Base-by-base conservation (phyloP, 2,329 filamentous ascomycete species). In the Sclerotinia glacialis region DNA sequence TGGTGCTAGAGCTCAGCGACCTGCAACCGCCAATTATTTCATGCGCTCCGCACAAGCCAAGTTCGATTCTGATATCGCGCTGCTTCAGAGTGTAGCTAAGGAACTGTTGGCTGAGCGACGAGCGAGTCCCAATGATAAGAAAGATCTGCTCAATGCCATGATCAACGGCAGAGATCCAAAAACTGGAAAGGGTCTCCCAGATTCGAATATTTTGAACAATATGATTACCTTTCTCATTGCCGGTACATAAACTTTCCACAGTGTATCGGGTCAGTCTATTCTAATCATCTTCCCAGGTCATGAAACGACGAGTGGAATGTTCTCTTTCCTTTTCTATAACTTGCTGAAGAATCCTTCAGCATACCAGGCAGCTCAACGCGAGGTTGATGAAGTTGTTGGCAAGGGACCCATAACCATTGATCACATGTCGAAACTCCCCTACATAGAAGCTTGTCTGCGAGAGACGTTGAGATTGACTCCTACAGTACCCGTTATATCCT, bases 101-200 rank as follows among this genome's bases (percentile, higher is more conserved):
- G 84, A 87, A n/a, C 81, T 92, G 12, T 79, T 92, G 0, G 79
- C 85, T 26, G 77, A 84, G 4, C 80, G 89, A 31, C 84, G 83
- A 69, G 76, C 81, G 28, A 80, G 87, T 66, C 84, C 85, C 0
- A 80, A 77, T n/a, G 80, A 83, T 21, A 84, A 85, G 70, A 89
- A 88, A 66, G 90, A 93, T 75, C 79, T 93, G 7, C 77, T 93
- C 14, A 85, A 85, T 68, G 85, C 88, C 42, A 90, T 93, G 87
- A 78, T 93, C 54, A 80, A 86, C 8, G 88, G 87, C 0, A 82
- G 81, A 14, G 90, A 93, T 73, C 82, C 86, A 1, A 84, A 86
- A 76, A 91, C 89, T 5, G 88, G 89, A 16, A 80, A 87, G 71
- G 83, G 82, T n/a, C 78, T 92, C 70, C 83, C 80, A 1, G 86